Percentiles rank a stretch among this genome's conserved stretches.
These are phyloP conservation scores for Phaeomoniella chlamydospora DNA, from an alignment of 2,329 filamentous ascomycete species.

Conservation along the genomic window DNA sequence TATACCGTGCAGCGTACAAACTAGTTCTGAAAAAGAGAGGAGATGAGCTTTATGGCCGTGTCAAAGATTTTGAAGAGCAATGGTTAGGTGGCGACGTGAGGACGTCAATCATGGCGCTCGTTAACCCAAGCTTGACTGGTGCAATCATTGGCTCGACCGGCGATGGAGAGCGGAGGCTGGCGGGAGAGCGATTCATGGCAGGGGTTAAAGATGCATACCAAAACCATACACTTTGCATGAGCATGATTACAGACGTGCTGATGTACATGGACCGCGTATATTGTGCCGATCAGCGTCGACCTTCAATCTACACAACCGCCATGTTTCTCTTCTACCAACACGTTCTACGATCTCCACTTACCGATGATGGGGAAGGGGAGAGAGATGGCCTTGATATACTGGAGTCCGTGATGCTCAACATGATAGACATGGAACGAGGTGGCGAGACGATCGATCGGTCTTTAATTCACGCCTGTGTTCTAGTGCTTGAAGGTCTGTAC, in stretches of 20 bases:
- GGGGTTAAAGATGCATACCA: conserved; percentile 69
- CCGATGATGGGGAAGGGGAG: conserved; percentile 20
- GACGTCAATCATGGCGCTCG: conserved; percentile 52
- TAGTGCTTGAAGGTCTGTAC: conserved; percentile 83
- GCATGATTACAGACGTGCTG: conserved; percentile 89
- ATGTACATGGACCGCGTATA: conserved; percentile 95
- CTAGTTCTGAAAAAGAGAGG: conserved; percentile 84
- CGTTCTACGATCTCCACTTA: conserved; percentile 52
- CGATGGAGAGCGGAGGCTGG: conserved; percentile 53
- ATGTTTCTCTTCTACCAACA: conserved; percentile 83
- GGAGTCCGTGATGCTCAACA: conserved; percentile 70
- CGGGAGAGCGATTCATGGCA: conserved; percentile 70
- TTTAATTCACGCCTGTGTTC: conserved; percentile 66
- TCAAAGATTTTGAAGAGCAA: conserved; percentile 64
- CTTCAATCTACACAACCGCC: conserved; percentile 68
- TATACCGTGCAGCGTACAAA: conserved; percentile 89
- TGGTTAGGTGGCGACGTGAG: conserved; percentile 70
- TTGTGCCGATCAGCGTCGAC: conserved; percentile 54
- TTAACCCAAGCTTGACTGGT: conserved; percentile 56
- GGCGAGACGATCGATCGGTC: conserved; percentile 78
- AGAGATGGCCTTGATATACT: conserved; percentile 56
- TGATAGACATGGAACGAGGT: conserved; percentile 82
- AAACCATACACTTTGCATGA: conserved; percentile 83
- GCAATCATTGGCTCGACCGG: conserved; percentile 23
- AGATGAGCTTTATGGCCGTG: conserved; percentile 62